Conservation (phyloP, 345 rosid genomes). For the Hibiscus mutabilis region DNA sequence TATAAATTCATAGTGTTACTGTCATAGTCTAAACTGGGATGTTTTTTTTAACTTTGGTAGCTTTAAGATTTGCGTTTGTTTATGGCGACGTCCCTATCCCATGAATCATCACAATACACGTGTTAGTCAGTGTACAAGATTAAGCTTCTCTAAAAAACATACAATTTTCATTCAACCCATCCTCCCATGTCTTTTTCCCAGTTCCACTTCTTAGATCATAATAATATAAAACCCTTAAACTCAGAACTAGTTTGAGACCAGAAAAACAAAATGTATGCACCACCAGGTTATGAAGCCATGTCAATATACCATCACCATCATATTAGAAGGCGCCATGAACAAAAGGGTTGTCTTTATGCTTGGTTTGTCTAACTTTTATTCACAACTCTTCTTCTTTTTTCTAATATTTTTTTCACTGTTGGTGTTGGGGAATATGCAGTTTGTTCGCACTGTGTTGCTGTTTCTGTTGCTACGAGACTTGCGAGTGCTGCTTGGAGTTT, state of each 20-base stretch:
- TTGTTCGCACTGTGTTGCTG: conserved; percentile 10
- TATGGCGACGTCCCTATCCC: not conserved
- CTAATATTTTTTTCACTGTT: not conserved
- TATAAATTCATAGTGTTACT: no score
- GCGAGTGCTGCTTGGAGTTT: conserved; percentile 10
- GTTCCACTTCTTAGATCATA: not conserved
- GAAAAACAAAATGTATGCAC: conserved; percentile 16
- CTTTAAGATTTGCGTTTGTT: not conserved
- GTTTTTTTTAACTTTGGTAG: no score
- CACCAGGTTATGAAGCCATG: conserved; percentile 22
- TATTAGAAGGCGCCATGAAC: conserved; percentile 21
- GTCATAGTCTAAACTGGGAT: no score
- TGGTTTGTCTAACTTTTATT: conserved; percentile 14
- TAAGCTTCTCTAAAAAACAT: no score
- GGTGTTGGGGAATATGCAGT: not conserved
- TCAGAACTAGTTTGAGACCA: not conserved
- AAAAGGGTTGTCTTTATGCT: conserved; percentile 32
- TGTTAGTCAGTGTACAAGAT: not conserved
- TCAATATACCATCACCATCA: conserved; percentile 15
- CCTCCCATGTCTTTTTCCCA: no score
- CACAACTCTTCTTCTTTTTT: not conserved
- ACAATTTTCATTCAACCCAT: not conserved
- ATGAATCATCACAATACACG: not conserved
- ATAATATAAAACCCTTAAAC: not conserved
- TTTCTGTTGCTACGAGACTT: conserved; percentile 10